Evolutionary conservation across 108 stramenopile genomes (phyloP).

Genomic region (Cyclotella cryptica): DNA sequence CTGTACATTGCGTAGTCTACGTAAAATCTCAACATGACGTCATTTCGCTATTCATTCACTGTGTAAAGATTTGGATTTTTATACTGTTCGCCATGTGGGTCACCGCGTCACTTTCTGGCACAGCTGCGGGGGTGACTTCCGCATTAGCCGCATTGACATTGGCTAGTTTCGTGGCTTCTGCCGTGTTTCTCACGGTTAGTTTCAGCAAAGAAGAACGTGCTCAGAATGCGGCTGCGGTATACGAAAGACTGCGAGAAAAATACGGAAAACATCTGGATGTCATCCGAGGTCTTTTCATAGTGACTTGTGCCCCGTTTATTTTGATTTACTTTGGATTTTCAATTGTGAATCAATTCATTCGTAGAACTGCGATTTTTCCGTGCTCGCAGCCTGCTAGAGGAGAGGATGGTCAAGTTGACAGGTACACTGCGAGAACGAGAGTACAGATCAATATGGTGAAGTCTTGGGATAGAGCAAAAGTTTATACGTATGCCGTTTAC

Average conservation of each 20-base stretch:
- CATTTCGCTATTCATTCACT: neutral
- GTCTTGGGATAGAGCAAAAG: conserved; percentile 53
- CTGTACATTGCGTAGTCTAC: neutral
- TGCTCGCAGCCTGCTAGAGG: conserved; percentile 32
- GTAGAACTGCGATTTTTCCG: conserved; percentile 31
- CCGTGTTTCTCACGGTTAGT: conserved; percentile 44
- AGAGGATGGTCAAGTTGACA: conserved; percentile 16
- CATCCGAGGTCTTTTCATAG: conserved; percentile 43
- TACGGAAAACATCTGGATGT: conserved; percentile 51
- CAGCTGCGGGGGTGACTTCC: conserved; percentile 48
- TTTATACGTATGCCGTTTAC: conserved; percentile 51
- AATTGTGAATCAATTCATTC: conserved; percentile 47
- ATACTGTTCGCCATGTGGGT: conserved; percentile 58
- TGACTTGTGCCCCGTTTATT: conserved; percentile 42
- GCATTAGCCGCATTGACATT: conserved; percentile 49
- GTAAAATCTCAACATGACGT: too few species aligned
- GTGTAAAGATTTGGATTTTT: conserved; percentile 41
- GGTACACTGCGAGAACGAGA: conserved; percentile 36
- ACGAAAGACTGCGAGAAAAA: conserved; percentile 38
- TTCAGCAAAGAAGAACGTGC: conserved; percentile 25
- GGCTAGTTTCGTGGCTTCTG: conserved; percentile 52
- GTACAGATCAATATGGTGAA: conserved; percentile 37
- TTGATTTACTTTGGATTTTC: conserved; percentile 49
- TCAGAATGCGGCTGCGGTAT: conserved; percentile 26
- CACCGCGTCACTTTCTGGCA: conserved; percentile 54